Evolutionary conservation across 495 filamentous ascomycete genomes (phyloP).

Genomic region (Neurospora sp.): DNA sequence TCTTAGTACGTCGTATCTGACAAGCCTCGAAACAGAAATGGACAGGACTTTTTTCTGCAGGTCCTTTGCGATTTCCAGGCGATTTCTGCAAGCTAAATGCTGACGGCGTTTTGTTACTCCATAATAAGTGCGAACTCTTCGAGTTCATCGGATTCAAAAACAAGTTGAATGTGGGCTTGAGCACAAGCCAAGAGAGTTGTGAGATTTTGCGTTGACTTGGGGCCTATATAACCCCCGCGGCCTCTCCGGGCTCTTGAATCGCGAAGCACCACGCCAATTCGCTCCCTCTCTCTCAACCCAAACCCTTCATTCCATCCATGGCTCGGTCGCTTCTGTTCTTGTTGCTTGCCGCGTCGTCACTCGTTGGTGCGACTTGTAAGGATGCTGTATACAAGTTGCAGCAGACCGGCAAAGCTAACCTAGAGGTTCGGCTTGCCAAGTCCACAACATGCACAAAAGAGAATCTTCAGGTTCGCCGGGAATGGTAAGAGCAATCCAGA

Average conservation of each 20-base stretch:
- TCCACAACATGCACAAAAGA: slow-evolving; percentile 36
- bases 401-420: slow-evolving; percentile 26
- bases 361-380: background rate
- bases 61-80: background rate
- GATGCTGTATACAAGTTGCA: slow-evolving; percentile 36
- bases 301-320: background rate
- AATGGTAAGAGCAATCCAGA: slow-evolving; percentile 30
- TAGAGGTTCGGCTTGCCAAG: slow-evolving; percentile 32
- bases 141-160: background rate
- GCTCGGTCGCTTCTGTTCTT: background rate
- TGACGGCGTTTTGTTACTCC: background rate
- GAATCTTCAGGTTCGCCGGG: slow-evolving; percentile 36
- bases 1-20: background rate
- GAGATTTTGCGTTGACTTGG: background rate
- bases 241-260: background rate
- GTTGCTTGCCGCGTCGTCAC: background rate
- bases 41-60: background rate
- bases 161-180: background rate
- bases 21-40: background rate
- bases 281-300: background rate
- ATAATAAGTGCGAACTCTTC: background rate
- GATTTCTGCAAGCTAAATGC: background rate
- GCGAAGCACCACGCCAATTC: background rate
- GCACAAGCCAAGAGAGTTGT: background rate
- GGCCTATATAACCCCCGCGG: background rate